Percentiles rank a stretch among this genome's conserved stretches.
phyloP scores from a whole-genome alignment of 78 protist genomes.

The Bodo saltans region DNA sequence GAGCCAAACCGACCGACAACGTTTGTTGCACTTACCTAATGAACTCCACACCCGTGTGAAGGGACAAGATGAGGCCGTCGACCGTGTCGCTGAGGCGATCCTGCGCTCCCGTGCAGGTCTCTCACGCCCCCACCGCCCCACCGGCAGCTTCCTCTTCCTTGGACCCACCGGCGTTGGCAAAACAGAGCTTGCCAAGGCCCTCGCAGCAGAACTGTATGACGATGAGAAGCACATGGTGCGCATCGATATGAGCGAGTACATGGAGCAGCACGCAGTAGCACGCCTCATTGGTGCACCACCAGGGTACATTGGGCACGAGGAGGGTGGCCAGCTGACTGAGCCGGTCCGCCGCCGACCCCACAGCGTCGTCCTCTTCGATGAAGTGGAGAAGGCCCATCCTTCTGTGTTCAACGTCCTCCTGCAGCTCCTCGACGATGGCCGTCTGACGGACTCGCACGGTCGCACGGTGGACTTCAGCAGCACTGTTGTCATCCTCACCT shows the following conservation, averaged over 20 bases:
- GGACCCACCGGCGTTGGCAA: slow-evolving; percentile 92
- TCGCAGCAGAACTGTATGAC: slow-evolving; percentile 88
- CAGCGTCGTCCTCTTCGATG: slow-evolving; percentile 95
- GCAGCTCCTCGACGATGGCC: slow-evolving; percentile 97
- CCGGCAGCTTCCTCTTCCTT: slow-evolving; percentile 87
- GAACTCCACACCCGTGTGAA: slow-evolving; percentile 79
- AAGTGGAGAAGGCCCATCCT: slow-evolving; percentile 93
- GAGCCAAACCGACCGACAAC: slow-evolving; percentile 63
- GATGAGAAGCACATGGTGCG: slow-evolving; percentile 85
- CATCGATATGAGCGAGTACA: slow-evolving; percentile 95
- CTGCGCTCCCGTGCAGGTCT: slow-evolving; percentile 88
- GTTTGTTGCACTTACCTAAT: slow-evolving; percentile 68
- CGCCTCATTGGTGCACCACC: slow-evolving; percentile 98
- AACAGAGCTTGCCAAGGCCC: slow-evolving; percentile 95
- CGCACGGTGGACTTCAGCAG: slow-evolving; percentile 88
- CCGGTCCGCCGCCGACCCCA: slow-evolving; percentile 94
- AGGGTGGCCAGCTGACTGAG: slow-evolving; percentile 98
- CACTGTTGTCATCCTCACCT: slow-evolving; percentile 84
- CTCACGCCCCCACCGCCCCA: slow-evolving; percentile 70
- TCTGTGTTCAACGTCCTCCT: slow-evolving; percentile 84
- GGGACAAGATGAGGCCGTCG: slow-evolving; percentile 95
- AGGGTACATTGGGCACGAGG: slow-evolving; percentile 97
- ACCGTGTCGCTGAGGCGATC: slow-evolving; percentile 88
- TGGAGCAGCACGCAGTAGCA: slow-evolving; percentile 88
- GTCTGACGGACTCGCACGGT: slow-evolving; percentile 95